Conservation (phyloP, 1,284 basidiomycete species). For the Xanthoconium separans region DNA sequence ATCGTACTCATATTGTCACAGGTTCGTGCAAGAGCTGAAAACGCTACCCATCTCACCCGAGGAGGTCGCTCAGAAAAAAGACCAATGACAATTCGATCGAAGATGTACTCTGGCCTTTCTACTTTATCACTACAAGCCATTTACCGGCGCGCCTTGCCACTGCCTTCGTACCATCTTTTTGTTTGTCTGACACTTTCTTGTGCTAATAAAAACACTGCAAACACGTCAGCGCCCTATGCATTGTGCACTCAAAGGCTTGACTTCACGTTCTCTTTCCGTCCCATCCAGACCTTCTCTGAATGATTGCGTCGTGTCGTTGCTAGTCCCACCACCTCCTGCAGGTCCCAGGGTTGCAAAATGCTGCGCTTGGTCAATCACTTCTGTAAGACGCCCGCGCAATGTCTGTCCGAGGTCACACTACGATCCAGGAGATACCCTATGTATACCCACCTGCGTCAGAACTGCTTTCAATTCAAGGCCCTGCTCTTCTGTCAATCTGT, state of each 20-base stretch:
- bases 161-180: conserved; percentile 83
- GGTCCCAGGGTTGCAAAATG: conserved; percentile 79
- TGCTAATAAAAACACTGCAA: conserved; percentile 76
- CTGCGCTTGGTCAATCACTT: conserved; percentile 87
- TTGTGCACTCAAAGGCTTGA: background rate
- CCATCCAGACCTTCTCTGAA: conserved; percentile 88
- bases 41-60: conserved; percentile 26
- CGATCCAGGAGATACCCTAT: background rate
- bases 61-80: conserved; percentile 24
- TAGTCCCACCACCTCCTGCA: conserved; percentile 50
- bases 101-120: background rate
- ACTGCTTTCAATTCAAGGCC: conserved; percentile 67
- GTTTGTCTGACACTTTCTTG: conserved; percentile 77
- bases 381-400: conserved; percentile 74
- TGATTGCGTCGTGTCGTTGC: conserved; percentile 61
- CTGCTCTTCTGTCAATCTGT: conserved; percentile 69
- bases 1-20: conserved; percentile 25
- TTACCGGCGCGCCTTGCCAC: conserved; percentile 52
- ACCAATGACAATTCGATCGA: conserved; percentile 23
- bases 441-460: conserved; percentile 57
- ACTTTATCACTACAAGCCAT: background rate
- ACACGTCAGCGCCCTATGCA: conserved; percentile 1
- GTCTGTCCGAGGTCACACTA: conserved; percentile 47
- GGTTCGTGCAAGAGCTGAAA: conserved; percentile 55
- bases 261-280: conserved; percentile 82